Evolutionary conservation across 75 land plant species (phyloP), one percentile per base, ranked within the genome.

Genomic region (Picea glauca): DNA sequence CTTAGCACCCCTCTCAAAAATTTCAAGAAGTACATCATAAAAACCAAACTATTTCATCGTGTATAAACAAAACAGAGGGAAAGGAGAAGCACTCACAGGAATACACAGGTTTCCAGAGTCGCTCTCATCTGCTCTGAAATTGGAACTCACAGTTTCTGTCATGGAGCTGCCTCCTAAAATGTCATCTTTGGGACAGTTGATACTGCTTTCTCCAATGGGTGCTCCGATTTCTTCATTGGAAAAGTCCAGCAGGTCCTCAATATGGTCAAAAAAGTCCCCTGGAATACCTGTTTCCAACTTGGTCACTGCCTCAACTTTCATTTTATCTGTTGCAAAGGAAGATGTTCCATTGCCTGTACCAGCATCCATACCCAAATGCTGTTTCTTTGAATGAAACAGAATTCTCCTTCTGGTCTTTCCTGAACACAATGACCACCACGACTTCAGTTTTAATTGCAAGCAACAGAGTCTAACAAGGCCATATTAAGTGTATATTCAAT

Each of bases 201-300:
- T 21, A 31, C 23, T 62, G 59, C 70, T 80, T 17, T 72, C 83
- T 40, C 74, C 89, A 40, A 76, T 79, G 18, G 61, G 76, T 13
- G 73, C 84, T 38, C 74, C 87, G 46, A 83, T 74, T 32, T 85
- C 89, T 18, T 89, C 93, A 46, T 64, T 61, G 33, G 90, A 81
- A 80, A 93, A 93, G 58, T 89, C 95, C 63, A 93, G 80, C 54
- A 93, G 66, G 76, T 89, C 89, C 35, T 91, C 95, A 60, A 90
- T 87, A 58, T 85, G 87, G 65, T 86, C 84, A 78, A 91, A 91
- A 62, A 86, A 80, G 76, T 79, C 88, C 64, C 58, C 72, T n/a
- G 65, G 17, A 13, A 79, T 3, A 23, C 63, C 23, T 81, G 64
- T 33, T 32, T 77, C 78, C 3, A 56, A 1, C 60, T 75, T 70